Evolutionary conservation across 192 early-diverging fungal genomes (phyloP).

Genomic region (Podila epigama): DNA sequence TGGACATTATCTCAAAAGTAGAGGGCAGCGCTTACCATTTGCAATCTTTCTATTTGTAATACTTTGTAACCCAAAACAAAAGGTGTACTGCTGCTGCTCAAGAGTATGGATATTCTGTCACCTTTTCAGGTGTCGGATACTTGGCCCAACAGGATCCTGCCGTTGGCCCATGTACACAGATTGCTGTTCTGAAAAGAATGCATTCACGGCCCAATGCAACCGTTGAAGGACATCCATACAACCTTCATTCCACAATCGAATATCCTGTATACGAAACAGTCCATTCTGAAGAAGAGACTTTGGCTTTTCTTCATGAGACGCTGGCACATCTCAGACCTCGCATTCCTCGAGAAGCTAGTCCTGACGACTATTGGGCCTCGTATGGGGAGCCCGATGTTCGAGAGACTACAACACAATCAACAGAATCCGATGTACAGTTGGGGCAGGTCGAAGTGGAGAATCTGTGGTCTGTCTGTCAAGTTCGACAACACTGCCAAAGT

Average conservation of each 20-base stretch:
- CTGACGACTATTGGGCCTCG: background rate
- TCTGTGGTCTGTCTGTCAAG: conserved; percentile 20
- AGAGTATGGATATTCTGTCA: conserved; percentile 70
- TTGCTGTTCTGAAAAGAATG: conserved; percentile 65
- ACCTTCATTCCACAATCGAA: conserved; percentile 50
- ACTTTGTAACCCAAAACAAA: too few relatives aligned
- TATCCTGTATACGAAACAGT: conserved; percentile 60
- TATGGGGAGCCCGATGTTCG: background rate
- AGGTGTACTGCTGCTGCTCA: conserved; percentile 60
- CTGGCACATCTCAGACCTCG: conserved; percentile 31
- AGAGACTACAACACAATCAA: background rate
- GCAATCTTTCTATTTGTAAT: too few relatives aligned
- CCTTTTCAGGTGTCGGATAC: conserved; percentile 70
- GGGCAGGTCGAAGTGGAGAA: conserved; percentile 3
- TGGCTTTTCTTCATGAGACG: conserved; percentile 42
- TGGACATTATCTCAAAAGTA: too few relatives aligned
- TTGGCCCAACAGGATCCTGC: conserved; percentile 51
- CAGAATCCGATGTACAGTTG: conserved; percentile 10
- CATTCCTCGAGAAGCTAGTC: background rate
- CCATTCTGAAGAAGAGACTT: conserved; percentile 43
- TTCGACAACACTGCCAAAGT: conserved; percentile 62
- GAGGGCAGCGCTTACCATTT: too few relatives aligned
- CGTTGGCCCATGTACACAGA: conserved; percentile 76
- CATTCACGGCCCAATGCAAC: background rate
- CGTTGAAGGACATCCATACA: conserved; percentile 12